Conservation (phyloP, 306 rosid genomes). For the Crataegus laevigata region DNA sequence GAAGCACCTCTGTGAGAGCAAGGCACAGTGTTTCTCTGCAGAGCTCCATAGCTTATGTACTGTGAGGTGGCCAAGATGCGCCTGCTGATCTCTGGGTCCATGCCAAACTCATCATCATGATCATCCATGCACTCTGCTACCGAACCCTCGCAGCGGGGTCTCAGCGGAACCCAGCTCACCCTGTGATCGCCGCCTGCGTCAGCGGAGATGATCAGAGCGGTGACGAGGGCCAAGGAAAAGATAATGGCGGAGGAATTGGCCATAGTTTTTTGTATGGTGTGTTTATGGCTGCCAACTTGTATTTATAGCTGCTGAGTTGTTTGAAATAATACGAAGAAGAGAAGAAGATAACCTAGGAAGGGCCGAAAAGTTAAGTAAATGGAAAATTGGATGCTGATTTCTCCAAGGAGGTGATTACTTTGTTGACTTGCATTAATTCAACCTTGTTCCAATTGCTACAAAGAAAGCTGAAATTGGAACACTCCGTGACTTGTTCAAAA, state of each 20-base stretch:
- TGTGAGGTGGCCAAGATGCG: conserved; percentile 66
- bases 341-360: conserved; percentile 12
- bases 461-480: conserved; percentile 37
- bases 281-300: conserved; percentile 21
- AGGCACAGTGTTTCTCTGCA: conserved; percentile 68
- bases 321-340: neutral
- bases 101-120: conserved; percentile 37
- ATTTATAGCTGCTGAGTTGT: conserved; percentile 24
- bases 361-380: neutral
- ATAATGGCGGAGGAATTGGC: conserved; percentile 12
- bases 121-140: conserved; percentile 55
- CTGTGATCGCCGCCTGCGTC: conserved; percentile 20
- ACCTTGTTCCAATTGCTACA: conserved; percentile 32
- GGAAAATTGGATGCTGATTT: conserved; percentile 3
- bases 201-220: conserved; percentile 5
- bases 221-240: conserved; percentile 15
- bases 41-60: conserved; percentile 68
- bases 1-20: conserved; percentile 74
- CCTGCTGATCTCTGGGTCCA: conserved; percentile 49
- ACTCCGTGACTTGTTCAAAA: conserved; percentile 35
- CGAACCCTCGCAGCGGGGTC: conserved; percentile 46
- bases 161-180: conserved; percentile 31
- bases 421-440: conserved; percentile 30
- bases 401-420: conserved; percentile 3
- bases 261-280: conserved; percentile 21